Base-by-base conservation (phyloP, 768 basidiomycete species). In the Tulasnella calospora region DNA sequence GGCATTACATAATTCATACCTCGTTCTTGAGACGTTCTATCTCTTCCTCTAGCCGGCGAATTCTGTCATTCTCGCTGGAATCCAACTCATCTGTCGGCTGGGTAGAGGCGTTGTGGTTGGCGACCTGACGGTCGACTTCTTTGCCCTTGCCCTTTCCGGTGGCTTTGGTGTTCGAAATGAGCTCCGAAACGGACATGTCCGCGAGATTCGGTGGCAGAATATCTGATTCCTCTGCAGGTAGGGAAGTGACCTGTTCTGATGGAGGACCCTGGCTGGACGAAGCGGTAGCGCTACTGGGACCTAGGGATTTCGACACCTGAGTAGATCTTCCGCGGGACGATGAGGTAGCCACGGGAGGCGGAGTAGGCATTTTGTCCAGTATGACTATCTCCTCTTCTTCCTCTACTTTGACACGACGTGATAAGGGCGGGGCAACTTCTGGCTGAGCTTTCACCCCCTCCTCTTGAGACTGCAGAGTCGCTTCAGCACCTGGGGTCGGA, bases 381-480 rank as follows among this genome's bases (percentile, higher is more conserved):
- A 76, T 61, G 55, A 76, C n/a, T 38, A 76, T 76, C 35, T 76
- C 75, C 38, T 76, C 75, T 7, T 76, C 75, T 15, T 76, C 67
- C 41, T 76, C 75, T 3, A 76, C 55, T 38, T 76, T 76, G 36
- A 76, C 38, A 3, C 21, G 44, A 21, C n/a, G 51, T 40, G 46
- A 13, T 38, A 15, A 19, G 23, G 40, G 23, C 15, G 21, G 47
- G 21, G 41, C 47, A n/a, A 12, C 36, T 23, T 57, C 75, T 17
- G n/a, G 9, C n/a, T 15, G 23, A 27, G 10, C 13, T 2, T 23
- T 61, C 27, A 35, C 75, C 17, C n/a, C 12, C 21, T 76, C 75
- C 19, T 51, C 21, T n/a, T 23, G 13, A 76, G 74, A 21, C 4
- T 7, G 55, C 23, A 61, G 30, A 15, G 7, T 35, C n/a, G 9